Conservation (phyloP, 106 monocot genomes). For the Chionographis japonica region DNA sequence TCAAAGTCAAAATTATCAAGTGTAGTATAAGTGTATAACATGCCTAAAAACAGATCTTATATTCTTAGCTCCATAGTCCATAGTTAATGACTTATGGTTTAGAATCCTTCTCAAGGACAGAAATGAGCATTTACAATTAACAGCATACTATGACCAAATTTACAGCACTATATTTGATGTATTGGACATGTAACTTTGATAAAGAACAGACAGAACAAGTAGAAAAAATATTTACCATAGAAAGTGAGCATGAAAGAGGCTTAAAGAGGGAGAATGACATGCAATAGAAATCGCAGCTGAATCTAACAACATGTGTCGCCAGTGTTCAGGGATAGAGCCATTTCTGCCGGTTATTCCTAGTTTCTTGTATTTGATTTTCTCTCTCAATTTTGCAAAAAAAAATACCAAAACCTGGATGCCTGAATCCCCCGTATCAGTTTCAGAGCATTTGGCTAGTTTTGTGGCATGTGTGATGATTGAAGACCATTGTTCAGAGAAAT, state of each 20-base stretch:
- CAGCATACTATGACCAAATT: no score
- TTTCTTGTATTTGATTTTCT: conserved; percentile 29
- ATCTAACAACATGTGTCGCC: conserved; percentile 65
- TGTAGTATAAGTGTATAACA: no score
- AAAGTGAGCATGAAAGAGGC: conserved; percentile 29
- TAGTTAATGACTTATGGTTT: no score
- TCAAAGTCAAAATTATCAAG: no score
- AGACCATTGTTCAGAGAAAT: conserved; percentile 69
- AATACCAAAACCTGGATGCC: conserved; percentile 40
- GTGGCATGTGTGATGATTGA: conserved; percentile 45
- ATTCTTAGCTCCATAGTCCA: no score
- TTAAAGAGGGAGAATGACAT: conserved; percentile 19
- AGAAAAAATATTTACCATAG: conserved; percentile 40
- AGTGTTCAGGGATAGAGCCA: conserved; percentile 35
- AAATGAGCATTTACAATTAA: no score
- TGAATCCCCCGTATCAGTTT: conserved; percentile 12
- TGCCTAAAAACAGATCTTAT: no score
- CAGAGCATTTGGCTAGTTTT: conserved; percentile 13
- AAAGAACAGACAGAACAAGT: no score
- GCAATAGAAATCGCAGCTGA: conserved; percentile 42
- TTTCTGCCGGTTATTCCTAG: conserved; percentile 6
- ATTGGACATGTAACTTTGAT: no score
- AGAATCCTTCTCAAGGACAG: no score
- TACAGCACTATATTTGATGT: no score
- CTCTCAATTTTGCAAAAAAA: conserved; percentile 67